These are phyloP conservation scores for Ophiosphaerella herpotricha DNA, from an alignment of 2,329 filamentous ascomycete species.

Conservation along the genomic window DNA sequence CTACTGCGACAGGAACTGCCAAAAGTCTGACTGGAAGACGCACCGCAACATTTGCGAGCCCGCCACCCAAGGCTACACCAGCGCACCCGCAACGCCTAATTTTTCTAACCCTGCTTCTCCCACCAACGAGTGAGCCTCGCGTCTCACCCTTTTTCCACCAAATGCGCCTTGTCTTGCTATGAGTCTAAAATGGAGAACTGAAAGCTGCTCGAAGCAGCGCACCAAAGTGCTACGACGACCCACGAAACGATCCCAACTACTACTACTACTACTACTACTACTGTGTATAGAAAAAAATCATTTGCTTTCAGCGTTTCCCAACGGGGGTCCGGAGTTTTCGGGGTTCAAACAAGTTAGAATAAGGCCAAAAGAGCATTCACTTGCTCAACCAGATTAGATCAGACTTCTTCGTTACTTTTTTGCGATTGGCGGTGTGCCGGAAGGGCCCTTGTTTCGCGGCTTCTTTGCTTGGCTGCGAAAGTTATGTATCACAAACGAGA, in stretches of 20 bases:
- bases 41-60: conserved; percentile 54
- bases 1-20: conserved; percentile 60
- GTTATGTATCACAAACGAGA: no score
- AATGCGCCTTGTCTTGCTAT: not conserved
- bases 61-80: conserved; percentile 21
- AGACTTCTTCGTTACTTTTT: no score
- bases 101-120: conserved; percentile 33
- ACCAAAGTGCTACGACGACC: not conserved
- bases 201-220: not conserved
- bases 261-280: not conserved
- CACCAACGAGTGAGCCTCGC: conserved; percentile 18
- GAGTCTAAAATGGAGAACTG: not conserved
- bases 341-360: no score
- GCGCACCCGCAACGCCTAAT: conserved; percentile 31
- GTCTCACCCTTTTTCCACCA: conserved; percentile 1
- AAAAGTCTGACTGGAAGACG: conserved; percentile 57
- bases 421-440: no score
- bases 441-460: no score
- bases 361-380: no score
- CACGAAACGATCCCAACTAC: not conserved
- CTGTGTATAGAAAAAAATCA: not conserved
- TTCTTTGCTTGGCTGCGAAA: no score
- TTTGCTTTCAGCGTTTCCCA: no score
- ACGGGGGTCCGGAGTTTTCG: no score
- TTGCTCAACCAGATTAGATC: no score